A percentile compares a stretch with the other conserved stretches of the same genome.
Conservation (phyloP, 495 filamentous ascomycete genomes). For the Aspergillus sclerotiicarbonarius region DNA sequence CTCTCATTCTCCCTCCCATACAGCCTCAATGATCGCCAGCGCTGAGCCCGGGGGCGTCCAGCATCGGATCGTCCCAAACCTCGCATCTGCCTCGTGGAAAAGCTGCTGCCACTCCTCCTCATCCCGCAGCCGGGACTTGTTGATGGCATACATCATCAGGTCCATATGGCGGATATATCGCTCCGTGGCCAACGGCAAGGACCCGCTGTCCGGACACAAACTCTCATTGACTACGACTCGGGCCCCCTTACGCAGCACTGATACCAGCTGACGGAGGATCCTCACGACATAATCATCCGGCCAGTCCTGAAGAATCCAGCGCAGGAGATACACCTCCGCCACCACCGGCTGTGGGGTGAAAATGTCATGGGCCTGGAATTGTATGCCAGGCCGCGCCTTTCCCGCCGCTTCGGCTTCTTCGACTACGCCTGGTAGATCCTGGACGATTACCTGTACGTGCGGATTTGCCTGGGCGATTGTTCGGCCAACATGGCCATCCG, state of each 20-base stretch:
- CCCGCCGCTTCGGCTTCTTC: neutral
- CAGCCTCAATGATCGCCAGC: neutral
- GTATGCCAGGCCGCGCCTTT: neutral
- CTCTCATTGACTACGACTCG: slow-evolving; percentile 40
- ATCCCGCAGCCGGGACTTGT: slow-evolving; percentile 40
- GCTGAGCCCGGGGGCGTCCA: neutral
- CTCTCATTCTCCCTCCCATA: neutral
- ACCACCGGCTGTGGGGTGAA: slow-evolving; percentile 45
- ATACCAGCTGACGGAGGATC: slow-evolving; percentile 42
- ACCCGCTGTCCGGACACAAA: slow-evolving; percentile 36
- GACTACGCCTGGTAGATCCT: neutral
- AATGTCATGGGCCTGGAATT: slow-evolving; percentile 49
- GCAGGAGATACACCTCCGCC: slow-evolving; percentile 57
- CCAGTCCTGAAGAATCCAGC: slow-evolving; percentile 56
- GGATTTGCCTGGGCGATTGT: neutral
- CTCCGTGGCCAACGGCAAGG: slow-evolving; percentile 24
- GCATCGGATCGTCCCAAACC: slow-evolving; percentile 4
- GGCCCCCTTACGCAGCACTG: slow-evolving; percentile 32
- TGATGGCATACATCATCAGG: slow-evolving; percentile 37
- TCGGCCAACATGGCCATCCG: neutral
- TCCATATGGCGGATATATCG: slow-evolving; percentile 31
- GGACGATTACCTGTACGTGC: neutral
- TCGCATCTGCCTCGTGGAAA: slow-evolving; percentile 13
- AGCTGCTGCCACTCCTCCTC: slow-evolving; percentile 35
- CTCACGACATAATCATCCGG: slow-evolving; percentile 37